Evolutionary conservation across 1,139 yeast genomes (phyloP), one percentile per base, ranked within the genome.

Genomic region (Zygoascus hellenicus): DNA sequence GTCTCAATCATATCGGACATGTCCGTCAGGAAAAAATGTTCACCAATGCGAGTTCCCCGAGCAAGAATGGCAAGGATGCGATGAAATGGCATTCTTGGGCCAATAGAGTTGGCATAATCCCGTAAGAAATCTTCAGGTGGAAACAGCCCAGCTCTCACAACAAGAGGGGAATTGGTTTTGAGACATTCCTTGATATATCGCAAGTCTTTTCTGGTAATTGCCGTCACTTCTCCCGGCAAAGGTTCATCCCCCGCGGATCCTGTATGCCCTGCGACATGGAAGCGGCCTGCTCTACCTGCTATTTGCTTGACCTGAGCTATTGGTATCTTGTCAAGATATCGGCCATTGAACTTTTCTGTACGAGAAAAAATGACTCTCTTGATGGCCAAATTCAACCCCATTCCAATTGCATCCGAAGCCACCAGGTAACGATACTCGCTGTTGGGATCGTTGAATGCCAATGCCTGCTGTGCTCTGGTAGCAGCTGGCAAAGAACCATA

Each of bases 401-500:
- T 92, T 2, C 98, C 98, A 50, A 92, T 80, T 0, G 99, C 99
- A 69, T 92, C 98, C 0, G 97, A 86, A 0, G 98, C 97, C 3
- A 92, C 87, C 41, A 92, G 69, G 17, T 85, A 76, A 58, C 90
- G 94, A 53, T 80, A 83, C 40, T 77, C 76, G 2, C 94, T 94
- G 17, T 64, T 68, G 0, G 69, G 68, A 42, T 64, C 65, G 59
- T 92, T 92, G 64, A 92, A 92, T 38, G 78, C 72, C 31, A 71
- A 67, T 0, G 97, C 96, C 60, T 92, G 97, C 54, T 80, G 78
- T 1, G 90, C 78, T 55, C 98, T 75, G 0, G 94, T 88, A 64
- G 92, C 98, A 0, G 98, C 96, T 0, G 99, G 99, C 43, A 94
- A 70, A 0, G 96, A 94, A 13, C 99, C 99, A 60, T 92, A 92